Conservation (phyloP, 371 early-diverging fungal species). For the Actinomortierella ambigua region DNA sequence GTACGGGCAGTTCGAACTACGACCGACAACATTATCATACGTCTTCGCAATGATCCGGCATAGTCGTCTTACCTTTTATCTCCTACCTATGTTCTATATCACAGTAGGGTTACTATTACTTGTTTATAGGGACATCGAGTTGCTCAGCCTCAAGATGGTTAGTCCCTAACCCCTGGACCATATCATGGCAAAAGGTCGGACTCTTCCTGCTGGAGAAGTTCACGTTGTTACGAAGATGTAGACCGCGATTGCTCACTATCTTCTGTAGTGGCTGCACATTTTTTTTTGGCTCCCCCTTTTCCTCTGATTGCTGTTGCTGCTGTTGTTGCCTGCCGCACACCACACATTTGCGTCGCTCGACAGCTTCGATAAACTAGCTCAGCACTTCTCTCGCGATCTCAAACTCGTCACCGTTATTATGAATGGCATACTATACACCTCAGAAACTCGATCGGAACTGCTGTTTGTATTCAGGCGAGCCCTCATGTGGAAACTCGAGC, state of each 20-base stretch:
- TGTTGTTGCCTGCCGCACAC: not conserved
- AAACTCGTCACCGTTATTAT: conserved; percentile 38
- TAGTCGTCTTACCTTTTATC: no score
- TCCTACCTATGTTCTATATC: no score
- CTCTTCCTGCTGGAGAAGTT: no score
- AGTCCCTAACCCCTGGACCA: no score
- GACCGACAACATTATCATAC: no score
- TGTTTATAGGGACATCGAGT: conserved; percentile 38
- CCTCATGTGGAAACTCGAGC: conserved; percentile 38
- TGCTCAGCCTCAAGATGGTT: conserved; percentile 6
- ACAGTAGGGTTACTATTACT: no score
- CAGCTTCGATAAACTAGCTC: conserved; percentile 20
- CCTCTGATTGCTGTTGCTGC: not conserved
- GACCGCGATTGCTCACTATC: no score
- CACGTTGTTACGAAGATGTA: no score
- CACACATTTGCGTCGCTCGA: conserved; percentile 7
- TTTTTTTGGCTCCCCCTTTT: not conserved
- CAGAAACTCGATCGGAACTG: conserved; percentile 36
- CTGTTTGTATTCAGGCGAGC: conserved; percentile 39
- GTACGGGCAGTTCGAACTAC: no score
- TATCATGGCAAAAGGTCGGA: no score
- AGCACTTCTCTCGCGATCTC: conserved; percentile 27
- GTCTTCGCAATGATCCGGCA: no score
- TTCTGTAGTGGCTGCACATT: no score
- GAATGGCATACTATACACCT: conserved; percentile 31